Evolutionary conservation across 1,139 yeast genomes (phyloP), one percentile per base, ranked within the genome.

Genomic region (Blastobotrys apis): DNA sequence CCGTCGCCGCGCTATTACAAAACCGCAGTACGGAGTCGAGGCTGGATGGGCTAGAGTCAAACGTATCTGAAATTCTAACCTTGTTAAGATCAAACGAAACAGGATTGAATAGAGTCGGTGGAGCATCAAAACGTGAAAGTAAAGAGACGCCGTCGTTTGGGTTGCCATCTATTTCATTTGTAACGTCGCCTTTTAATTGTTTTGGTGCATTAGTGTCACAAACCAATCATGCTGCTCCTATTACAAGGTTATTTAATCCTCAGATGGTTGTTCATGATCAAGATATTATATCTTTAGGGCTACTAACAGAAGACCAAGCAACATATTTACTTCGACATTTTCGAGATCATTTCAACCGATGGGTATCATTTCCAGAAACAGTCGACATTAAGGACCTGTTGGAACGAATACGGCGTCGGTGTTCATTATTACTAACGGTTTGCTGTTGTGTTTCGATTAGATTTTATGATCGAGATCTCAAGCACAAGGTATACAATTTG

Each of bases 311-410:
- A 39, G 62, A 63, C 2, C 80, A 81, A 53, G 77, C 77, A 0
- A 56, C 72, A 6, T 71, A 69, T 27, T 62, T 84, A 33, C 63
- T 84, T 53, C 71, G 72, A 43, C 76, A 75, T 44, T 84, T 84
- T 58, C 67, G 84, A 40, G 74, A 79, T 46, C 74, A 83, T 55
- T 84, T 81, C 56, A 87, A 88, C 8, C 68, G 85, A 33, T 84
- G 94, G 94, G 81, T 83, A 3, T 80, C 85, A 47, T 78, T 84
- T 44, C 88, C 92, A 0, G 73, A 75, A 36, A 67, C 67, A 20
- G 60, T 76, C 31, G 64, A 79, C 1, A 73, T 82, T 0, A 73
- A 67, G 16, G 69, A 65, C 20, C 64, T 84, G 31, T 67, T 84
- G 8, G 74, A 69, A n/a, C 63, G 75, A 31, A 70, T 83, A 36